Percentiles rank a stretch among this genome's conserved stretches.
Conservation (phyloP, 805 yeast species). For the Metschnikowia gruessii region DNA sequence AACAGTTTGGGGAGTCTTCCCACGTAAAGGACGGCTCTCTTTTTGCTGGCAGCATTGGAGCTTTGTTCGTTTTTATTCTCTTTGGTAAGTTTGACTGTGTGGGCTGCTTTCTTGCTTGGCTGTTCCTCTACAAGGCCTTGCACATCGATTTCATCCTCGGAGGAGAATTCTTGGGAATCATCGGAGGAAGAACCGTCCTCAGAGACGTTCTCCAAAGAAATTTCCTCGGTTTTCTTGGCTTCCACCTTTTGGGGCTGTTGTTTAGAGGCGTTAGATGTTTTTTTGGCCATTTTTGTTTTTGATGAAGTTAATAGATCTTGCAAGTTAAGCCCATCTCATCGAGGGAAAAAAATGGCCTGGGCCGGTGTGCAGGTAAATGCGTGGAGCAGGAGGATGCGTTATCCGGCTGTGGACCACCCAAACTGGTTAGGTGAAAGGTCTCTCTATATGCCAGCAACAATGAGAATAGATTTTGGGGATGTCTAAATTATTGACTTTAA, state of each 20-base stretch:
- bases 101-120: slow-evolving; percentile 17
- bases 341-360: slow-evolving; percentile 10
- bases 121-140: slow-evolving; percentile 12
- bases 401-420: no score
- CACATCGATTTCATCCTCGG: slow-evolving; percentile 17
- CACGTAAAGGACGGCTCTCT: slow-evolving; percentile 72
- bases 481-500: no score
- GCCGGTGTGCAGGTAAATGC: slow-evolving; percentile 12
- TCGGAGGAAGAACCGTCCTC: slow-evolving; percentile 11
- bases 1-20: slow-evolving; percentile 94
- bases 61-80: slow-evolving; percentile 23
- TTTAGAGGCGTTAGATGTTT: slow-evolving; percentile 19
- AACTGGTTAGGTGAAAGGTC: no score
- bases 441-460: no score
- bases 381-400: neutral
- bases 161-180: slow-evolving; percentile 15
- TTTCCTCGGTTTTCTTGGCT: slow-evolving; percentile 1
- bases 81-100: slow-evolving; percentile 23
- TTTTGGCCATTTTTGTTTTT: slow-evolving; percentile 26
- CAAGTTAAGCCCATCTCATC: slow-evolving; percentile 14
- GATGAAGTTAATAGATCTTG: neutral
- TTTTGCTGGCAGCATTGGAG: slow-evolving; percentile 18
- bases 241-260: slow-evolving; percentile 7
- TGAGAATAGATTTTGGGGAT: no score
- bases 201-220: slow-evolving; percentile 6